phyloP scores from a whole-genome alignment of 805 yeast genomes.

The Wickerhamomyces sydowiorum region DNA sequence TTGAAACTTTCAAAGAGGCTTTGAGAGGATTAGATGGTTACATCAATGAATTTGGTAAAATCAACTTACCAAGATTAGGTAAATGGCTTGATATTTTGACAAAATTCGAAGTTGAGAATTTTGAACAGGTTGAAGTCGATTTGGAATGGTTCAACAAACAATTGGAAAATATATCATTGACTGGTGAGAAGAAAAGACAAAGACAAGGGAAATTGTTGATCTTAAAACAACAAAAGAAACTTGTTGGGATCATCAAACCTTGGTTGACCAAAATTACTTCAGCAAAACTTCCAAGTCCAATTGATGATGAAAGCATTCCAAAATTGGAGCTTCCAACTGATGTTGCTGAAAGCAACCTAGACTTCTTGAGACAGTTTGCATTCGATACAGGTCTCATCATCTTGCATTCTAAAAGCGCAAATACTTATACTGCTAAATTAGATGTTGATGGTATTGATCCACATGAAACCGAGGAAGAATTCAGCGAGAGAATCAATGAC shows the following conservation, averaged over 20 bases:
- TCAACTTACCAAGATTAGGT: slow-evolving; percentile 67
- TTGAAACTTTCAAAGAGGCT: slow-evolving; percentile 82
- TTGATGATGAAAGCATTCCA: slow-evolving; percentile 33
- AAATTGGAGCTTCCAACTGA: slow-evolving; percentile 40
- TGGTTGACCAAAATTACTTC: slow-evolving; percentile 36
- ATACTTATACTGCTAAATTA: slow-evolving; percentile 51
- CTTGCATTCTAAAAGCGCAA: slow-evolving; percentile 54
- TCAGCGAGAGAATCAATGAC: slow-evolving; percentile 42
- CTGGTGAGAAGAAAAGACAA: slow-evolving; percentile 65
- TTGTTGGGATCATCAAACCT: slow-evolving; percentile 52
- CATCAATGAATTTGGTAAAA: slow-evolving; percentile 74
- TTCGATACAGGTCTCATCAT: slow-evolving; percentile 62
- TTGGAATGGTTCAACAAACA: slow-evolving; percentile 89
- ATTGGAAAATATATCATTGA: slow-evolving; percentile 68
- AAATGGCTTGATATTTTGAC: slow-evolving; percentile 73
- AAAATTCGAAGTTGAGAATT: slow-evolving; percentile 76
- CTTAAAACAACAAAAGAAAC: slow-evolving; percentile 66
- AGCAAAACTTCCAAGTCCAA: slow-evolving; percentile 20
- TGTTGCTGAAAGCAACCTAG: slow-evolving; percentile 36
- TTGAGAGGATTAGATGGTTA: slow-evolving; percentile 75
- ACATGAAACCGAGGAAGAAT: slow-evolving; percentile 62
- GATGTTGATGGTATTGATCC: slow-evolving; percentile 75
- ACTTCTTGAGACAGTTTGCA: slow-evolving; percentile 59
- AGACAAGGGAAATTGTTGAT: slow-evolving; percentile 60
- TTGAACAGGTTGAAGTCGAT: slow-evolving; percentile 79